Evolutionary conservation across 177 flowering plant species (phyloP), one percentile per base, ranked within the genome.

Genomic region (Vitis hybrid): DNA sequence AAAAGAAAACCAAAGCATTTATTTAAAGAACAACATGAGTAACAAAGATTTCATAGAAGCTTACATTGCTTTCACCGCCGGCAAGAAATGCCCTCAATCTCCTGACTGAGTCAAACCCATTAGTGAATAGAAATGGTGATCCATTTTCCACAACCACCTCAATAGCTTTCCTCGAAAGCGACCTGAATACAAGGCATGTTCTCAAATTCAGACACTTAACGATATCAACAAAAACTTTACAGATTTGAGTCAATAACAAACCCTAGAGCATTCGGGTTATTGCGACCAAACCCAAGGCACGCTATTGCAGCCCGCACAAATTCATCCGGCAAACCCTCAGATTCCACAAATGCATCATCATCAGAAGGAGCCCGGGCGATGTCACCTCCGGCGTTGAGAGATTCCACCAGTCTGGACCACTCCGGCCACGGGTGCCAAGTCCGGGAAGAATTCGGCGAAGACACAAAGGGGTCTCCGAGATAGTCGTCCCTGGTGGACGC

Each of bases 111-210:
- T 73, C 85, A 13, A 74, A 70, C 2, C 79, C 86, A 73, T 85
- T 72, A 68, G 71, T 80, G 75, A 92, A 94, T 72, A 90, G 64
- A 77, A 80, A 86, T 0, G 98, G 88, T 1, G 81, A 76, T 55
- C 87, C 95, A 81, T 82, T 86, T 53, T 81, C 82, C 39, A 90
- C 83, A 45, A 94, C 79, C 65, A 86, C 85, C 71, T 84, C 91
- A 51, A 94, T 75, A 74, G 90, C 94, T 68, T 68, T 85, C 75
- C 81, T 82, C 1, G 92, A 77, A 72, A 92, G 87, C 72, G 71
- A 82, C 70, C 98, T 92, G 77, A 57, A 63, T 13, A 19, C 29
- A 55, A 10, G 22, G 59, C 2, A 26, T 3, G 0, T 5, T 14
- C 16, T 53, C 0, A 14, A 16, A 53, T 5, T 53, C 8, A 18